Base-by-base conservation (phyloP, 2,329 filamentous ascomycete genomes). In the Arthrocladium fulminans region DNA sequence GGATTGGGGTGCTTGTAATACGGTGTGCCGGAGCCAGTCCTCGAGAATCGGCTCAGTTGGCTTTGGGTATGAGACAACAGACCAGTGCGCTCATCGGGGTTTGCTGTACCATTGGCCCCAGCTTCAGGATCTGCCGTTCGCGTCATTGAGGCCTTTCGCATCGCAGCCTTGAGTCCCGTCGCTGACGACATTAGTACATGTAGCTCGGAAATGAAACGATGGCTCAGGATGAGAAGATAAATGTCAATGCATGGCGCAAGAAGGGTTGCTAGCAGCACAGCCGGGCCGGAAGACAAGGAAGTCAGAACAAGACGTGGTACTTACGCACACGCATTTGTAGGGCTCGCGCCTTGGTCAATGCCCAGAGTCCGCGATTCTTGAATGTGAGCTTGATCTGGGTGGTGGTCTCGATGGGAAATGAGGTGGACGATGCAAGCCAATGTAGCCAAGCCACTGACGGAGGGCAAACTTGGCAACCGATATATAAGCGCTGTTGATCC, bases 1-100 rank as follows among this genome's bases (percentile, higher is more conserved):
- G 57, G 53, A 4, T 61, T 62, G 24, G 57, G 50, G 51, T 67
- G 65, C 46, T 68, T 65, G 45, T 64, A 60, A 38, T 63, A 65
- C 24, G 63, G 62, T 24, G 54, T 58, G 17, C 54, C 56, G 8
- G 53, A 54, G 45, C 51, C 50, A 27, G 51, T 55, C 27, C 41
- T 54, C 27, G 50, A 45, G 12, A 52, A 53, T 30, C 50, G 48
- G n/a, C 29, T 32, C 15, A 48, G n/a, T n/a, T 37, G 48, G 9
- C 19, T 15, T 5, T 44, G 24, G 9, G 27, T 27, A 41, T 8
- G 10, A 17, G 45, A 53, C 17, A 69, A 60, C 25, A 70, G 54
- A 10, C 60, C 51, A 3, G 64, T 62, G n/a, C 55, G 63, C 56
- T 70, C 67, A 49, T 56, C 57, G 12, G 63, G 54, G 45, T 63